A percentile compares a stretch with the other conserved stretches of the same genome.
phyloP scores from a whole-genome alignment of 2,329 filamentous ascomycete genomes.

The Aureobasidium sp. region DNA sequence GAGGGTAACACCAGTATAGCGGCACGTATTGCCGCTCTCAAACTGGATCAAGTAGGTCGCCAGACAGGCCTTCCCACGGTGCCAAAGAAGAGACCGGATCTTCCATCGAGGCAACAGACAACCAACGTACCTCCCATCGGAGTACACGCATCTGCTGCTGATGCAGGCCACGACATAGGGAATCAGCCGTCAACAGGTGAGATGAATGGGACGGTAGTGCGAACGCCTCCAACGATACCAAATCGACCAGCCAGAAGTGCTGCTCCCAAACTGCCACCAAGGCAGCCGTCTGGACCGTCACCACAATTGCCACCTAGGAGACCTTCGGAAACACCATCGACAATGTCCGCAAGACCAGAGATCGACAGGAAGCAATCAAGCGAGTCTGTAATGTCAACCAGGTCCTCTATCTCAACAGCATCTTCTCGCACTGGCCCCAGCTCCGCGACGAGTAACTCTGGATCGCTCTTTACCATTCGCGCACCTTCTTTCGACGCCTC shows the following conservation, averaged over 20 bases:
- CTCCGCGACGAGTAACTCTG: slow-evolving; percentile 17
- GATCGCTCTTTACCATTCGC: slow-evolving; percentile 17
- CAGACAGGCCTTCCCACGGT: slow-evolving; percentile 21
- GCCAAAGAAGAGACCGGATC: slow-evolving; percentile 13
- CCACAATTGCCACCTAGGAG: slow-evolving; percentile 15
- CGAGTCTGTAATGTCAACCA: slow-evolving; percentile 45
- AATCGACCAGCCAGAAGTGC: slow-evolving; percentile 24
- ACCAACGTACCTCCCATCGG: slow-evolving; percentile 15
- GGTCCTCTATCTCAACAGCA: slow-evolving; percentile 41
- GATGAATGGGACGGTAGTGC: slow-evolving; percentile 35
- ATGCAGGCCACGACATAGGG: slow-evolving; percentile 21
- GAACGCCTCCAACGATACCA: slow-evolving; percentile 40
- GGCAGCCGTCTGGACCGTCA: slow-evolving; percentile 33
- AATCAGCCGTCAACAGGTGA: slow-evolving; percentile 32
- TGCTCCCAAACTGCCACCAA: slow-evolving; percentile 35
- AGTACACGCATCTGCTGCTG: not conserved
- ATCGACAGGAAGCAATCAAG: slow-evolving; percentile 32
- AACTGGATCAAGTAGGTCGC: slow-evolving; percentile 36
- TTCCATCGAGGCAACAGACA: slow-evolving; percentile 10
- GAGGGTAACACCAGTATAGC: slow-evolving; percentile 28
- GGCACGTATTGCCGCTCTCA: slow-evolving; percentile 40
- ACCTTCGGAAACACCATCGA: slow-evolving; percentile 12
- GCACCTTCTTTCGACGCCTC: slow-evolving; percentile 49
- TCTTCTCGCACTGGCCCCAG: slow-evolving; percentile 37
- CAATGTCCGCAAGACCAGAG: slow-evolving; percentile 12